Base-by-base conservation (phyloP, 2,329 filamentous ascomycete species). In the Thelonectria olida region DNA sequence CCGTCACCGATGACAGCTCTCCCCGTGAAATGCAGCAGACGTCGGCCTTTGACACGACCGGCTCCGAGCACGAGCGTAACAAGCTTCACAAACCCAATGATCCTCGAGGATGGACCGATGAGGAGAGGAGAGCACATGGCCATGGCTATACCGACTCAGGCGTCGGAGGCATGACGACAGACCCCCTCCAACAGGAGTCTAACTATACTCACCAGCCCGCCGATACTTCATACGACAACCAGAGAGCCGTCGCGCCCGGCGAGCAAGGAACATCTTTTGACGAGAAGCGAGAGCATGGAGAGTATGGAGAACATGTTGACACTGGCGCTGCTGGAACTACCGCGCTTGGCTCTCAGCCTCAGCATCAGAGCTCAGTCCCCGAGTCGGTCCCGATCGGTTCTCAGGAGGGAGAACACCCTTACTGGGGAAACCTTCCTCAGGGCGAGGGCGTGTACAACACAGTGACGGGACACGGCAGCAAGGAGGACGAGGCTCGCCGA, bases 61-160 rank as follows among this genome's bases (percentile, higher is more conserved):
- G 49, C 10, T 17, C 20, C 42, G 31, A 34, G 31, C 56, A 60
- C 6, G 63, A 69, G 6, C 66, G 67, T 2, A 67, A 60, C 45
- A 69, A 69, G 41, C 45, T 69, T 23, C 67, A 69, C 54, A 69
- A 69, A 34, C 6, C 65, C 3, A 54, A 67, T 0, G 67, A 69
- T 17, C 65, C 67, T 39, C 60, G 67, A 13, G 64, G 53, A 25
- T 61, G 41, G 49, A 45, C 64, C 19, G 58, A 55, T 10, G 56
- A 36, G 7, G 45, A 64, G 5, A 38, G 52, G 4, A n/a, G 34
- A 9, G 38, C 23, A 3, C 27, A 19, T 5, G 55, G 67, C 1
- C 64, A 69, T 3, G 64, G 47, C 1, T 41, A 67, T 34, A 63
- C 54, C 2, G 67, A 69, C 10, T 66, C 67, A 7, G 65, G 65